A percentile compares a stretch with the other conserved stretches of the same genome.
Evolutionary conservation across 2,329 filamentous ascomycete species (phyloP).

Genomic region (Knoxdaviesia capensis): DNA sequence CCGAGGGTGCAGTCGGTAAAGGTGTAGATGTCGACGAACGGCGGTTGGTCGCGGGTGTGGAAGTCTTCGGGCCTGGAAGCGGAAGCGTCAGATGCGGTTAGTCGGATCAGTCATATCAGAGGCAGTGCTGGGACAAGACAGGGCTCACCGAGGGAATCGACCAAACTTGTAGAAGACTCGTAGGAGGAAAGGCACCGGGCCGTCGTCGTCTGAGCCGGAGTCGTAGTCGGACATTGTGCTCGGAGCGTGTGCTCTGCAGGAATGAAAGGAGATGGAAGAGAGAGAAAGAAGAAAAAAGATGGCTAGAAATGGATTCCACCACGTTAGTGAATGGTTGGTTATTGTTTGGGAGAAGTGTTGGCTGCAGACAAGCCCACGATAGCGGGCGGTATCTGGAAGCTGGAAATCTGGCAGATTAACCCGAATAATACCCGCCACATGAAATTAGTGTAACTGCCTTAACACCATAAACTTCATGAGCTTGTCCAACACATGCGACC

Average conservation of each 20-base stretch:
- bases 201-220: conserved; percentile 1
- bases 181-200: conserved; percentile 60
- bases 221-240: conserved; percentile 1
- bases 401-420: too few relatives aligned
- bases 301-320: too few relatives aligned
- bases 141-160: conserved; percentile 45
- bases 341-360: too few relatives aligned
- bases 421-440: too few relatives aligned
- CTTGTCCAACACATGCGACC: too few relatives aligned
- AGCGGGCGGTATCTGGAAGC: too few relatives aligned
- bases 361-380: too few relatives aligned
- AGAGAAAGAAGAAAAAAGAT: too few relatives aligned
- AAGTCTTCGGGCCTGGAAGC: conserved; percentile 49
- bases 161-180: conserved; percentile 67
- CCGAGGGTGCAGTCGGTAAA: conserved; percentile 64
- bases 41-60: conserved; percentile 32
- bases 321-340: too few relatives aligned
- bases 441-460: too few relatives aligned
- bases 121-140: neutral
- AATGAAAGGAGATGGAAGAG: conserved; percentile 1
- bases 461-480: too few relatives aligned
- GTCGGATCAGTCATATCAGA: neutral
- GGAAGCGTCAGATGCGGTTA: neutral
- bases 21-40: conserved; percentile 65
- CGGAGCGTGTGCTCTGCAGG: conserved; percentile 12